A percentile compares a stretch with the other conserved stretches of the same genome.
Conservation (phyloP, 2,329 filamentous ascomycete genomes). For the Sporothrix protearum region DNA sequence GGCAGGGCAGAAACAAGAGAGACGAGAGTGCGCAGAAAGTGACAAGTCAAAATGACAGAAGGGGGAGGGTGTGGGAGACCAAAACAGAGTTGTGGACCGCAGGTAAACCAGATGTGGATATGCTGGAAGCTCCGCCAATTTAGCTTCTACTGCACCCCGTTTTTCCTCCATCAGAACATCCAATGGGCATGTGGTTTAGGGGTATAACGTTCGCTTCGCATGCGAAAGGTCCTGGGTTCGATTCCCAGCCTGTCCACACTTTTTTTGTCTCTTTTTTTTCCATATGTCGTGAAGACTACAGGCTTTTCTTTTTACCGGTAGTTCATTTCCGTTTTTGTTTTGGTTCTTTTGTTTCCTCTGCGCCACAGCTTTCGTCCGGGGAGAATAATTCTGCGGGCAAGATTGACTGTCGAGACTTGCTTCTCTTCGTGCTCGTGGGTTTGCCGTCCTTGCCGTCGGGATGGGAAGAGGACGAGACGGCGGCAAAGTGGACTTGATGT, state of each 20-base stretch:
- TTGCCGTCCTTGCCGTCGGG: slow-evolving; percentile 16
- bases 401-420: not conserved
- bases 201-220: slow-evolving; percentile 10
- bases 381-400: too few species aligned
- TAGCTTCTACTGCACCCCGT: not conserved
- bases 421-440: not conserved
- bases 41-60: not conserved
- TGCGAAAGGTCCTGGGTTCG: slow-evolving; percentile 12
- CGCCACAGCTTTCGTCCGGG: too few species aligned
- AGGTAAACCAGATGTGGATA: not conserved
- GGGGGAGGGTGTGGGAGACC: not conserved
- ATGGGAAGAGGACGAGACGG: not conserved
- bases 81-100: not conserved
- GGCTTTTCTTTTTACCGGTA: too few species aligned
- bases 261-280: not conserved
- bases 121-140: not conserved
- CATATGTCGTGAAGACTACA: too few species aligned
- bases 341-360: too few species aligned
- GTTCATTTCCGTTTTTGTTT: too few species aligned
- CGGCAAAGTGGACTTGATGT: not conserved
- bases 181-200: not conserved
- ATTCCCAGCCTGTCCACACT: slow-evolving; percentile 3
- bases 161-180: not conserved
- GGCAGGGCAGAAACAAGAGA: not conserved
- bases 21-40: not conserved